These are phyloP conservation scores for Pleurotus giganteus DNA, from an alignment of 768 basidiomycete species.

Conservation along the genomic window DNA sequence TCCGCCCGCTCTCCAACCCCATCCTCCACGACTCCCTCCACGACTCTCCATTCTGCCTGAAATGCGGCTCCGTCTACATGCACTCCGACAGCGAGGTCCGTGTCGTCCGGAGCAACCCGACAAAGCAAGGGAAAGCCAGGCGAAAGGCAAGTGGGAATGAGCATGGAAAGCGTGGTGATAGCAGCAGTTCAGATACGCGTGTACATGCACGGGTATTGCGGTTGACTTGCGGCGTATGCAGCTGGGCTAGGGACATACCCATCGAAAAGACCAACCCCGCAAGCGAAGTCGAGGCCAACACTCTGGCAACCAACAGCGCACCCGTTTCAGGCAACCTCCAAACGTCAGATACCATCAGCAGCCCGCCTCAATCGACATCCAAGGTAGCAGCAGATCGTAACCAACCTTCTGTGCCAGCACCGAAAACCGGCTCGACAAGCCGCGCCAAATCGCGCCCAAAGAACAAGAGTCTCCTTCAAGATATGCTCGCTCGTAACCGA, in stretches of 20 bases:
- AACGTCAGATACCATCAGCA: conserved; percentile 10
- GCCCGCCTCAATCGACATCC: conserved; percentile 13
- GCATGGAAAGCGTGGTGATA: background rate
- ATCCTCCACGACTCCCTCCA: conserved; percentile 18
- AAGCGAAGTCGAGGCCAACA: background rate
- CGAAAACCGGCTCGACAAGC: conserved; percentile 10
- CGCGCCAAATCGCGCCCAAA: conserved; percentile 40
- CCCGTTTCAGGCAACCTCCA: background rate
- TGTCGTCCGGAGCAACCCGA: conserved; percentile 27
- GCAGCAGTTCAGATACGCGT: background rate
- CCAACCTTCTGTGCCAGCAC: conserved; percentile 1
- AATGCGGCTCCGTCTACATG: conserved; percentile 52
- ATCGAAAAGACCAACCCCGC: conserved; percentile 14
- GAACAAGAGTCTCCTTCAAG: conserved; percentile 57
- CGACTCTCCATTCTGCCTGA: conserved; percentile 34
- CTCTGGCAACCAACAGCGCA: no score
- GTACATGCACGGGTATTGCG: conserved; percentile 18
- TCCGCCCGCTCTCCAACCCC: conserved; percentile 23
- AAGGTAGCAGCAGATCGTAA: background rate
- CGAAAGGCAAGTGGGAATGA: background rate
- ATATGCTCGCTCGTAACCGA: conserved; percentile 62
- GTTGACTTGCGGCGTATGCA: conserved; percentile 31
- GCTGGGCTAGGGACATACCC: conserved; percentile 18
- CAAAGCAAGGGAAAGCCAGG: conserved; percentile 15
- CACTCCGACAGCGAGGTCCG: conserved; percentile 35